Evolutionary conservation across 1,284 basidiomycete genomes (phyloP).

Genomic region (Erythrobasidium hasegawianum): DNA sequence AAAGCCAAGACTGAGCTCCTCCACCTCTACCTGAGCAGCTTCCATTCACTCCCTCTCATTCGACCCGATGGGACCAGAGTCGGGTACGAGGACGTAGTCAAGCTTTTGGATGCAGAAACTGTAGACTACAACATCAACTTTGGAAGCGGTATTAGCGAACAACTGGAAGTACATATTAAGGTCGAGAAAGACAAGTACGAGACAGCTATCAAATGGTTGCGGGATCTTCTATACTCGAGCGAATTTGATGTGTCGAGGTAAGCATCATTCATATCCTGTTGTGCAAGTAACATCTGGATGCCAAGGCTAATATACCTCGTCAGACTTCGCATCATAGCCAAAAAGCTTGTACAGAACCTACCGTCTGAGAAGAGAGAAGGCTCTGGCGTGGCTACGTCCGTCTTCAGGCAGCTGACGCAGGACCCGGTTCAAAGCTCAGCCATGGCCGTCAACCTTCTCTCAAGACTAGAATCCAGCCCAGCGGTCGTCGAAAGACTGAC

Average conservation of each 20-base stretch:
- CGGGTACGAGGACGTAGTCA: slow-evolving; percentile 83
- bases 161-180: slow-evolving; percentile 71
- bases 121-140: slow-evolving; percentile 76
- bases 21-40: slow-evolving; percentile 67
- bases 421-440: slow-evolving; percentile 63
- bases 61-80: slow-evolving; percentile 67
- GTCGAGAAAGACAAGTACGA: slow-evolving; percentile 79
- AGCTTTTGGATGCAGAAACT: slow-evolving; percentile 84
- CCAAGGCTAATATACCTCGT: slow-evolving; percentile 24
- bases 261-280: slow-evolving; percentile 40
- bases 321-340: slow-evolving; percentile 77
- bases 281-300: slow-evolving; percentile 1
- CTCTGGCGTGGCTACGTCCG: slow-evolving; percentile 68
- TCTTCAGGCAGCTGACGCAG: slow-evolving; percentile 59
- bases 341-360: slow-evolving; percentile 86
- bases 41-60: slow-evolving; percentile 84
- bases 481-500: slow-evolving; percentile 68
- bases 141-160: slow-evolving; percentile 71
- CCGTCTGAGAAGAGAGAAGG: slow-evolving; percentile 92
- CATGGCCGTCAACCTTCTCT: slow-evolving; percentile 66
- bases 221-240: slow-evolving; percentile 78
- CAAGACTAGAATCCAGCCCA: slow-evolving; percentile 75
- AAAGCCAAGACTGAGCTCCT: slow-evolving; percentile 48
- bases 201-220: slow-evolving; percentile 78
- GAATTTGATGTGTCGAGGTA: slow-evolving; percentile 80